Base-by-base conservation (phyloP, 2,329 filamentous ascomycete species). In the Penicillium sp. region DNA sequence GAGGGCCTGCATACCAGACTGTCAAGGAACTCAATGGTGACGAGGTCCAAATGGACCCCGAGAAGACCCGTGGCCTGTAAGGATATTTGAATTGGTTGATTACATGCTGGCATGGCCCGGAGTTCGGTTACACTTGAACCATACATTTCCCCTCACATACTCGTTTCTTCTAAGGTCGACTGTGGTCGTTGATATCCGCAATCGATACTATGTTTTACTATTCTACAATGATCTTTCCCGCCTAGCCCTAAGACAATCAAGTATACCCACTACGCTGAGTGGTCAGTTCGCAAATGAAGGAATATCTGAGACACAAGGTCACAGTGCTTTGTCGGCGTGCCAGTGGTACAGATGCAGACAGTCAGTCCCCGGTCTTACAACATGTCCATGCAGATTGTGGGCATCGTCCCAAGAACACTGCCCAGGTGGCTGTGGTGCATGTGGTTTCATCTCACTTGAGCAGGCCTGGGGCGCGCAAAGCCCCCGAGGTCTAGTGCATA, bases 1-100 rank as follows among this genome's bases (percentile, higher is more conserved):
- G 91, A 31, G 85, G 85, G 68, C 81, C 86, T 43, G 88, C 88
- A 8, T 91, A 89, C 70, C 82, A 84, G 54, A 74, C 77, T n/a
- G 83, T 84, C 58, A 85, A 83, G 73, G 80, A 83, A 72, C 87
- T 86, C 45, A 84, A 83, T 65, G 88, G 87, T 42, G 84, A 89
- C 72, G 88, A 89, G 68, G 72, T 71, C n/a, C 64, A 73, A 57
- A 77, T 78, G 72, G 76, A 78, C 58, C 74, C 74, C 18, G 74
- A 76, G 67, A 77, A 78, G 71, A 78, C 76, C n/a, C 69, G 76
- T 27, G 76, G 76, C 9, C 59, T 78, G 58, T 77, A 56, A 55
- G 27, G 21, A 44, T 50, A 48, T 55, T 54, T 50, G 48, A 46
- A 50, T 60, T 56, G 56, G 50, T 46, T 50, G 39, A 41, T 53